A percentile compares a stretch with the other conserved stretches of the same genome.
Evolutionary conservation across 2,329 filamentous ascomycete genomes (phyloP).

Genomic region (Metarhizium humberi): DNA sequence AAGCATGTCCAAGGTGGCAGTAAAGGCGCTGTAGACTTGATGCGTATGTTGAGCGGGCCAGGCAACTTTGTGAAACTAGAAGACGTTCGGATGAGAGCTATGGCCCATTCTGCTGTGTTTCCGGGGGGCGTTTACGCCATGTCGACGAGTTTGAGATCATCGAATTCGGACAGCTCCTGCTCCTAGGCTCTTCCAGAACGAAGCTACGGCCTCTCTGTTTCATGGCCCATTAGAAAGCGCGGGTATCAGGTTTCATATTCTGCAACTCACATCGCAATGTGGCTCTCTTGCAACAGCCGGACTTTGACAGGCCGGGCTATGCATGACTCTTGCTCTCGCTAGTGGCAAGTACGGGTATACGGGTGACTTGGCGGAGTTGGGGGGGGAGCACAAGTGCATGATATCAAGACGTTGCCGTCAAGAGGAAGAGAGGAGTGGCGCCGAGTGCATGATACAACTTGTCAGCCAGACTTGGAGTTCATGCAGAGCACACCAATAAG

Average conservation of each 20-base stretch:
- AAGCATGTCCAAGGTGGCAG: neutral
- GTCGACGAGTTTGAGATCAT: conserved; percentile 4
- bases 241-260: conserved; percentile 4
- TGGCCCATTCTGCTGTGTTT: neutral
- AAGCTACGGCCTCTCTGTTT: conserved; percentile 5
- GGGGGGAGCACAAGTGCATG: neutral
- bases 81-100: conserved; percentile 2
- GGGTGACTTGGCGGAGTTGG: neutral
- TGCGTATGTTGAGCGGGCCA: neutral
- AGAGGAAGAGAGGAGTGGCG: neutral
- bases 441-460: neutral
- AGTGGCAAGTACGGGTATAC: neutral
- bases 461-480: neutral
- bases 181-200: conserved; percentile 4
- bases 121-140: conserved; percentile 2
- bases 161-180: neutral
- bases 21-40: neutral
- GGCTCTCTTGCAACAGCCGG: neutral
- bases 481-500: conserved; percentile 16
- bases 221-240: conserved; percentile 3
- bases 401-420: neutral
- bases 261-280: neutral
- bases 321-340: neutral
- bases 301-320: conserved; percentile 4
- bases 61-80: neutral